Conservation (phyloP, 805 yeast genomes). For the Hanseniaspora jakobsenii region DNA sequence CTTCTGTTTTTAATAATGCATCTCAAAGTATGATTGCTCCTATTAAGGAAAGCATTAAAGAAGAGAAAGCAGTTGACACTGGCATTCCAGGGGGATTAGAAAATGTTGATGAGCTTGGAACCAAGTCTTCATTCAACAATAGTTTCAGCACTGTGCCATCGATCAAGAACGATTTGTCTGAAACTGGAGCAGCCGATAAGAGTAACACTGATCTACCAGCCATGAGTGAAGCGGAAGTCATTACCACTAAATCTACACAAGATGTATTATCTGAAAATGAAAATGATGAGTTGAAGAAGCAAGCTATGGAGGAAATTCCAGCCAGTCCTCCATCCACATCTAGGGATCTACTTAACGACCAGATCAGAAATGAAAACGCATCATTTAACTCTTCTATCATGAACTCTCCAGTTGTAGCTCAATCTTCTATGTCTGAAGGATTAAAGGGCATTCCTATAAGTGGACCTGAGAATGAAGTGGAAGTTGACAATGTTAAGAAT, state of each 20-base stretch:
- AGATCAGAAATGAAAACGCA: slow-evolving; percentile 14
- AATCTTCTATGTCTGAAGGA: background rate
- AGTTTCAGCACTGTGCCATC: no score
- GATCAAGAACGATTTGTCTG: slow-evolving; percentile 17
- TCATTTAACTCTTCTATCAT: slow-evolving; percentile 5
- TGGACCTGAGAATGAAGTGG: slow-evolving; percentile 14
- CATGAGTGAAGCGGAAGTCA: slow-evolving; percentile 1
- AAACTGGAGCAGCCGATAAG: slow-evolving; percentile 14
- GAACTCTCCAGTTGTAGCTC: slow-evolving; percentile 10
- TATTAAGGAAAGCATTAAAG: slow-evolving; percentile 20
- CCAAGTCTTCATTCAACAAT: no score
- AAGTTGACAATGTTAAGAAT: slow-evolving; percentile 11
- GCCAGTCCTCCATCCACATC: slow-evolving; percentile 1
- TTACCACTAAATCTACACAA: slow-evolving; percentile 1
- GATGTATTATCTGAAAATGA: background rate
- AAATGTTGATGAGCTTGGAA: no score
- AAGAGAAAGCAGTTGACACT: slow-evolving; percentile 21
- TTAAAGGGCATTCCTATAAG: slow-evolving; percentile 13
- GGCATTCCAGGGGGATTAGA: no score
- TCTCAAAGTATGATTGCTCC: slow-evolving; percentile 49
- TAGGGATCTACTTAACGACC: background rate
- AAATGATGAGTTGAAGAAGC: background rate
- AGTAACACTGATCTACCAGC: background rate
- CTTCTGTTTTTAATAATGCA: slow-evolving; percentile 85
- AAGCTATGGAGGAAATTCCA: slow-evolving; percentile 10